These are phyloP conservation scores for Fusarium bulbicola DNA, from an alignment of 2,329 filamentous ascomycete species.

Conservation along the genomic window DNA sequence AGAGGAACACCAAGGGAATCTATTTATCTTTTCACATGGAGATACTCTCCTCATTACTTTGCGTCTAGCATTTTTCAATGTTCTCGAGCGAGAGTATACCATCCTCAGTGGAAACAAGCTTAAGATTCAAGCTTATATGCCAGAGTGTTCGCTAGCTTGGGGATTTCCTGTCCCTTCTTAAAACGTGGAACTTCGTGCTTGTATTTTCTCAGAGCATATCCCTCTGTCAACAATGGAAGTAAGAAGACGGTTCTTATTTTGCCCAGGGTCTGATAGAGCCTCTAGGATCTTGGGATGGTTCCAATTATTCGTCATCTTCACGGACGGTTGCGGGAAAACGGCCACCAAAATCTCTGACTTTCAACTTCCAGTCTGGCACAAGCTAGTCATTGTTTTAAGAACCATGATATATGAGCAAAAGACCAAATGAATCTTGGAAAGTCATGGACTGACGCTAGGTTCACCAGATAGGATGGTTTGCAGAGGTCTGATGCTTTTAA, in stretches of 20 bases:
- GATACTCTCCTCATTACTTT: fast-evolving
- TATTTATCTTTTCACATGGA: too few species aligned
- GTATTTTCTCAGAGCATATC: fast-evolving
- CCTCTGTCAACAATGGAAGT: neutral
- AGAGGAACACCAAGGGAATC: fast-evolving
- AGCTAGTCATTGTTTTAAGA: neutral
- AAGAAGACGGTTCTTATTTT: fast-evolving
- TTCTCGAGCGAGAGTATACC: neutral
- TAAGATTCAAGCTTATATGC: neutral
- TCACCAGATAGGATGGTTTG: too few species aligned
- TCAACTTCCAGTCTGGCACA: fast-evolving
- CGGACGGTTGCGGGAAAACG: neutral
- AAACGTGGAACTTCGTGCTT: fast-evolving
- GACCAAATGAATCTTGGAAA: fast-evolving
- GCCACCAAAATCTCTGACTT: fast-evolving
- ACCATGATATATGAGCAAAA: too few species aligned
- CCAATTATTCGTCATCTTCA: neutral
- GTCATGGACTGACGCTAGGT: too few species aligned
- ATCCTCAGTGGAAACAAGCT: fast-evolving
- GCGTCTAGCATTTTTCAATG: neutral
- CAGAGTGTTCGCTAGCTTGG: neutral
- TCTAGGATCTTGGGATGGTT: neutral
- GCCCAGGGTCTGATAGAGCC: too few species aligned
- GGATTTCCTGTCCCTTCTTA: neutral
- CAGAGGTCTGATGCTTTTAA: neutral